Evolutionary conservation across 352 stramenopile species (phyloP).

Genomic region (Phytopythium litorale): DNA sequence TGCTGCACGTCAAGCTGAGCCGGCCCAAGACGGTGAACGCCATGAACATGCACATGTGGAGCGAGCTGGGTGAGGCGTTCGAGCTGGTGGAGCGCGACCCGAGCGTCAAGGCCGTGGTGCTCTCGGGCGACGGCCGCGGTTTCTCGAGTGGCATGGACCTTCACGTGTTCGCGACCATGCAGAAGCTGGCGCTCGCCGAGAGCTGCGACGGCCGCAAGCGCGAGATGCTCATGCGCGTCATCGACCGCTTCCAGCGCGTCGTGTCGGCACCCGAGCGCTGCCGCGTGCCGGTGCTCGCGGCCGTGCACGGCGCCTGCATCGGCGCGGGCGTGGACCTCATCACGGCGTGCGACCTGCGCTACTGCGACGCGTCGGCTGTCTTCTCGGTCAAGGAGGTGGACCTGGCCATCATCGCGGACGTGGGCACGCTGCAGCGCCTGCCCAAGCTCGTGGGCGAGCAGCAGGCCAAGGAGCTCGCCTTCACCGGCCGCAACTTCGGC

Average conservation of each 20-base stretch:
- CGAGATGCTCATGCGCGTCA: slow-evolving; percentile 73
- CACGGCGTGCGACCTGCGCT: slow-evolving; percentile 83
- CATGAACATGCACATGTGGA: slow-evolving; percentile 91
- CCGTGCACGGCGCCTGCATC: slow-evolving; percentile 78
- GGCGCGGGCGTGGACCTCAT: slow-evolving; percentile 87
- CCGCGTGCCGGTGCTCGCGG: slow-evolving; percentile 82
- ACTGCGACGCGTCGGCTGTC: slow-evolving; percentile 73
- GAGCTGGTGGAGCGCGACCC: slow-evolving; percentile 56
- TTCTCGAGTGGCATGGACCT: slow-evolving; percentile 91
- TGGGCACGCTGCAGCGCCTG: slow-evolving; percentile 84
- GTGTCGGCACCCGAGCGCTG: slow-evolving; percentile 83
- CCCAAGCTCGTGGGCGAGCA: slow-evolving; percentile 84
- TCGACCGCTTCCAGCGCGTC: slow-evolving; percentile 79
- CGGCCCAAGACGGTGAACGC: slow-evolving; percentile 83
- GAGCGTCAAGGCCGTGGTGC: slow-evolving; percentile 68
- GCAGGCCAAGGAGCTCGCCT: slow-evolving; percentile 80
- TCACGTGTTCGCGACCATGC: slow-evolving; percentile 77
- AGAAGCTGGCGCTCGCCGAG: slow-evolving; percentile 51
- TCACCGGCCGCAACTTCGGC: slow-evolving; percentile 78
- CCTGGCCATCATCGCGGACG: slow-evolving; percentile 85
- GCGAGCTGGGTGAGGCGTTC: slow-evolving; percentile 70
- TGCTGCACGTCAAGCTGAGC: slow-evolving; percentile 79
- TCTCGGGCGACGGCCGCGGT: slow-evolving; percentile 70
- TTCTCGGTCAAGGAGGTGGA: slow-evolving; percentile 90
- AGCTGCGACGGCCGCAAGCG: slow-evolving; percentile 78